Base-by-base conservation (phyloP, 1,139 yeast genomes). In the Yamadazyma buinensis region DNA sequence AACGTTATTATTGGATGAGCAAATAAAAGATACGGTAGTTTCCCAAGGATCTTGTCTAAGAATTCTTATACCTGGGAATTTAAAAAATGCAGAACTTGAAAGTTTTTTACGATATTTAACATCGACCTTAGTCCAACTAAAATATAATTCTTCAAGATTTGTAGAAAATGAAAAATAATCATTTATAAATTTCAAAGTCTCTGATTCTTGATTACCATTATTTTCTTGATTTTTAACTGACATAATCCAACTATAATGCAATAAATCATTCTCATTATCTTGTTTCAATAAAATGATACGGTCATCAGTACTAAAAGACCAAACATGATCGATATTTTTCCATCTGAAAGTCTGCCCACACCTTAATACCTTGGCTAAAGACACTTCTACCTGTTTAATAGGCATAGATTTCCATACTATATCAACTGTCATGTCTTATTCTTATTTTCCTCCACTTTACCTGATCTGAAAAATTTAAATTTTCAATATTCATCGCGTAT, bases 41-140 rank as follows among this genome's bases (percentile, higher is more conserved):
- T 94, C 98, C 97, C 97, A 92, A 0, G 98, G 98, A 44, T 90
- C 96, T 56, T 92, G 97, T 33, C 90, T 70, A 21, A 90, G 70
- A 39, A 88, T 85, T 26, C 97, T 64, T 19, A 90, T 80, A 0
- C 98, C 98, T 3, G 67, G 64, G 37, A 79, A 77, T 18, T 59
- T 57, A 3, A 57, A 40, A 45, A 69, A 69, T 2, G 70, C 67
- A 2, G 68, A 58, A 12, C 47, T 43, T 15, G 50, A 57, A 30
- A 52, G 49, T 28, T 37, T 51, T 47, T 38, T 57, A 49, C 55
- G 76, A 74, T 32, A 71, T 59, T 17, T 65, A 17, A 33, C 42
- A 53, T 88, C 95, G 10, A 60, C 67, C 1, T 42, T 36, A 5
- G 70, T 50, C 97, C 97, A 92, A 20, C 70, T 64, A 2, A 55